Evolutionary conservation across 139 green algal species (phyloP), one percentile per base, ranked within the genome.

Genomic region (Haematococcus lacustris): DNA sequence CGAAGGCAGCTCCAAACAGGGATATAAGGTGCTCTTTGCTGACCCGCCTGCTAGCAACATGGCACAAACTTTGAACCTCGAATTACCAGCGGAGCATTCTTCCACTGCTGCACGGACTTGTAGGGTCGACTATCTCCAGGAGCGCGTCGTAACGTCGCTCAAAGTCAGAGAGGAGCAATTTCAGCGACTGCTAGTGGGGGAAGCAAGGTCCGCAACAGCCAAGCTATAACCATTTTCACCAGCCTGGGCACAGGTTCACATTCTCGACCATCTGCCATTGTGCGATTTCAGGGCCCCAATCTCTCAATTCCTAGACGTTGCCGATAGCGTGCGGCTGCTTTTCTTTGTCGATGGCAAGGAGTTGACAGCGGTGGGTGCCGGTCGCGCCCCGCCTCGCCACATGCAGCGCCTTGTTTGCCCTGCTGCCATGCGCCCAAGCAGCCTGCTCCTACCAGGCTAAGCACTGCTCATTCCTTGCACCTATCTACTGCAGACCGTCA

Each of bases 331-430:
- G 40, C 74, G 85, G 37, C 80, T 94, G 0, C 43, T 80, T 35
- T 68, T 93, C 13, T 88, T 74, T 32, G 1, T 78, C 1, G 89
- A 94, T 68, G 89, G 89, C 65, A 92, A 92, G 61, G 89, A 94
- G 7, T 67, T 93, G 38, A 60, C 71, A 17, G 87, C 76, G 74
- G 86, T 93, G 47, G 66, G 81, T 51, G 0, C 28, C 28, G n/a
- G n/a, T n/a, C n/a, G n/a, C n/a, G n/a, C n/a, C n/a, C n/a, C n/a
- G n/a, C n/a, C n/a, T n/a, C n/a, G n/a, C n/a, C n/a, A n/a, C n/a
- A n/a, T n/a, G n/a, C n/a, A n/a, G n/a, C n/a, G n/a, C n/a, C n/a
- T n/a, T n/a, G n/a, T n/a, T n/a, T n/a, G n/a, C n/a, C n/a, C n/a
- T n/a, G n/a, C n/a, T n/a, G n/a, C n/a, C n/a, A n/a, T n/a, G n/a